These are phyloP conservation scores for Saccharomyces eubayanus DNA, from an alignment of 805 yeast species.

Conservation along the genomic window DNA sequence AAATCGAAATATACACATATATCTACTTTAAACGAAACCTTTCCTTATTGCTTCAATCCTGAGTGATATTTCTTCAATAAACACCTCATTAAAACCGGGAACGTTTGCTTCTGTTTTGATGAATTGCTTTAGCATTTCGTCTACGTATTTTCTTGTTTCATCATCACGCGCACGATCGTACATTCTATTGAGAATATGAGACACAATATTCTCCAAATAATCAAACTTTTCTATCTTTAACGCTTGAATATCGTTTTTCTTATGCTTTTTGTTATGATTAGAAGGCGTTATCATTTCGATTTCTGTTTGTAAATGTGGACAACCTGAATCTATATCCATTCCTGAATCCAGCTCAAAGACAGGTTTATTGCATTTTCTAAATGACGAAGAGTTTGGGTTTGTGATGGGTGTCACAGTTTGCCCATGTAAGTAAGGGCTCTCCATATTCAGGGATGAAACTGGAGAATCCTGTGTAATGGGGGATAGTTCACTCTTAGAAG, in stretches of 20 bases:
- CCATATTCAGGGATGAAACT: slow-evolving; percentile 10
- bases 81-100: slow-evolving; percentile 60
- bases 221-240: slow-evolving; percentile 25
- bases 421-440: slow-evolving; percentile 7
- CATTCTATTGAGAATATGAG: slow-evolving; percentile 41
- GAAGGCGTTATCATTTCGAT: neutral
- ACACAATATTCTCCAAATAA: slow-evolving; percentile 36
- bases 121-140: slow-evolving; percentile 35
- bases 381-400: slow-evolving; percentile 16
- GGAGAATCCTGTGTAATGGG: slow-evolving; percentile 9
- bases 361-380: slow-evolving; percentile 11
- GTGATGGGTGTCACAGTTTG: slow-evolving; percentile 18
- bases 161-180: slow-evolving; percentile 44
- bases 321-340: slow-evolving; percentile 15
- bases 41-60: slow-evolving; percentile 28
- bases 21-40: slow-evolving; percentile 12
- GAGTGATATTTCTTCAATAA: slow-evolving; percentile 52
- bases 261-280: neutral
- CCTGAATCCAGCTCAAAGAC: slow-evolving; percentile 14
- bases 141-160: slow-evolving; percentile 41
- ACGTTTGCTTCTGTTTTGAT: slow-evolving; percentile 40
- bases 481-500: neutral
- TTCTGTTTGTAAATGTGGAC: slow-evolving; percentile 4
- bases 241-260: slow-evolving; percentile 8
- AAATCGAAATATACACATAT: neutral